Conservation (phyloP, 257 asterid species). For the Solanum appendiculatum region DNA sequence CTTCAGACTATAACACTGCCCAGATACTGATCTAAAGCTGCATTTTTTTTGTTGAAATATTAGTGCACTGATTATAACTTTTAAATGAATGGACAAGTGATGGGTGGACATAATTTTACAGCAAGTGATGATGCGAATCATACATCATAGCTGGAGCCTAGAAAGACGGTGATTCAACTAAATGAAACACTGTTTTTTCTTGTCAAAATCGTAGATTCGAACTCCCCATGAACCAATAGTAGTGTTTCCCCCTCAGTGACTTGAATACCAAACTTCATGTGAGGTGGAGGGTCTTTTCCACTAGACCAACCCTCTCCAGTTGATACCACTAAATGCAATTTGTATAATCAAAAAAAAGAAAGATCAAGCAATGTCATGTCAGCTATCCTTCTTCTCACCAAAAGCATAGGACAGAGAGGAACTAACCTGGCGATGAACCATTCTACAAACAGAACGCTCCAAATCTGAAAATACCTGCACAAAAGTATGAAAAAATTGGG, state of each 20-base stretch:
- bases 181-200: neutral
- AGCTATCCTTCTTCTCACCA: neutral
- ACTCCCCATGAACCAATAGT: neutral
- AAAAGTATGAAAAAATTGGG: neutral
- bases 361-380: neutral
- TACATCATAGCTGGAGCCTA: neutral
- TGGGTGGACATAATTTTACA: neutral
- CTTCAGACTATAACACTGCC: neutral
- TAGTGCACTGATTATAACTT: neutral
- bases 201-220: neutral
- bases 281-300: neutral
- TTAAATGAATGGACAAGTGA: neutral
- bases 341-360: neutral
- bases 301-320: neutral
- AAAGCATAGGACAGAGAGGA: slow-evolving; percentile 1
- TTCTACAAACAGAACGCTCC: slow-evolving; percentile 98
- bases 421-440: slow-evolving; percentile 95
- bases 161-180: neutral
- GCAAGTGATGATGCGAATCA: neutral
- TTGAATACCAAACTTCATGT: neutral
- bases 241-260: neutral
- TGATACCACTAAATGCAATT: neutral
- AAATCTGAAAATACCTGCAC: slow-evolving; percentile 94
- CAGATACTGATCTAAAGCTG: neutral
- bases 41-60: neutral